phyloP scores from a whole-genome alignment of 768 basidiomycete genomes.

The Clitopilus passeckerianus region DNA sequence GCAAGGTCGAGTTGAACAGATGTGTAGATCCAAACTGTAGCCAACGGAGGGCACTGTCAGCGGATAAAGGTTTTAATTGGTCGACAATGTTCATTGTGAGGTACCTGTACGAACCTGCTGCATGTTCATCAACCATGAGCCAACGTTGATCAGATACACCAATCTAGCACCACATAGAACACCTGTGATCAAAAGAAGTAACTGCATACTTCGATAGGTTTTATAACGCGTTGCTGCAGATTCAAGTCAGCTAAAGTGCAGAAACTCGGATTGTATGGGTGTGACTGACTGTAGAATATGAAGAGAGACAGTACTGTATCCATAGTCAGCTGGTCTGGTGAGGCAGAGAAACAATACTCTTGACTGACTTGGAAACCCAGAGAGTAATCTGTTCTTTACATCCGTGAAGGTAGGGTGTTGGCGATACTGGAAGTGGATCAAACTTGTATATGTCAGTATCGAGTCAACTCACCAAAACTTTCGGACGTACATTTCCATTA shows the following conservation, averaged over 20 bases:
- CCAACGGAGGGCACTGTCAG: slow-evolving; percentile 66
- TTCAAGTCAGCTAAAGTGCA: neutral
- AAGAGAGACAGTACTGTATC: slow-evolving; percentile 66
- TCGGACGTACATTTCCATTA: slow-evolving; percentile 78
- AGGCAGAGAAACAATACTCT: slow-evolving; percentile 19
- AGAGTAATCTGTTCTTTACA: slow-evolving; percentile 52
- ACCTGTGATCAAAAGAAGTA: slow-evolving; percentile 54
- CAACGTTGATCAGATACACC: slow-evolving; percentile 65
- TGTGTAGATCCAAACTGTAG: slow-evolving; percentile 75
- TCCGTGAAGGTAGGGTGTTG: slow-evolving; percentile 44
- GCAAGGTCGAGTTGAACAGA: slow-evolving; percentile 66
- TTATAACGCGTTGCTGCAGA: slow-evolving; percentile 63
- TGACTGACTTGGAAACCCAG: slow-evolving; percentile 68
- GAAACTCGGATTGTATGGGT: neutral
- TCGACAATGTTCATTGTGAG: neutral
- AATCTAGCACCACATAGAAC: slow-evolving; percentile 55
- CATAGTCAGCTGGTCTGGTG: neutral
- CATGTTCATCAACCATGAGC: slow-evolving; percentile 70
- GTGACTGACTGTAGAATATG: slow-evolving; percentile 65
- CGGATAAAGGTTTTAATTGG: neutral
- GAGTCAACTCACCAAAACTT: neutral
- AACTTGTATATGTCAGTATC: slow-evolving; percentile 29
- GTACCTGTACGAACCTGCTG: slow-evolving; percentile 46
- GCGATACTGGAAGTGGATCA: slow-evolving; percentile 78
- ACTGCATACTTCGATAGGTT: slow-evolving; percentile 44